Base-by-base conservation (phyloP, 192 early-diverging fungal genomes). In the Dispira simplex region DNA sequence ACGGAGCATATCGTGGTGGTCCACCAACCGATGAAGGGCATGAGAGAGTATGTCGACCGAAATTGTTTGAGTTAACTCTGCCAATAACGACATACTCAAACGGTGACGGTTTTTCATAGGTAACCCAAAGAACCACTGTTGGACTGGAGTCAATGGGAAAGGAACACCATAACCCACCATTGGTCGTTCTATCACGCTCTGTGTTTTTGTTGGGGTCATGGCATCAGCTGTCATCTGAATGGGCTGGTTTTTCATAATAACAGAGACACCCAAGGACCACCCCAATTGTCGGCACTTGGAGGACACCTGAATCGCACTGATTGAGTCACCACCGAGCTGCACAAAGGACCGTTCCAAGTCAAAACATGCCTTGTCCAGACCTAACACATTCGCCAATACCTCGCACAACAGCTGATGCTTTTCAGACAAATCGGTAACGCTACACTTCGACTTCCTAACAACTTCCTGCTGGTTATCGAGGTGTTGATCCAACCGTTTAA, bases 321-420 rank as follows among this genome's bases (percentile, higher is more conserved):
- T 46, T 21, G 70, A 72, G 46, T 77, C 75, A 8, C 72, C 72
- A 11, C 73, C 75, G 0, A 75, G 60, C n/a, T 66, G 62, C 13
- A 39, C n/a, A n/a, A n/a, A n/a, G n/a, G n/a, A n/a, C n/a, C n/a
- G 21, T 8, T 4, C 14, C 9, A n/a, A 44, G 32, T 32, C 20
- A 14, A 60, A 2, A 8, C 1, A 2, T 32, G 27, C 25, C 6
- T 12, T 32, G 23, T 3, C 43, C 27, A 6, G 1, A 2, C 27
- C 6, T 8, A 60, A n/a, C 27, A 60, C 58, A 8, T 39, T 27
- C 13, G 58, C 58, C 58, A 60, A 14, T 4, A 14, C 12, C 4
- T 8, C n/a, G n/a, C n/a, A n/a, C n/a, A n/a, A n/a, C n/a, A n/a
- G n/a, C n/a, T n/a, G n/a, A n/a, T n/a, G n/a, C n/a, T n/a, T n/a